These are phyloP conservation scores for Magnaporthales sp. DNA, from an alignment of 2,329 filamentous ascomycete genomes.

Conservation along the genomic window DNA sequence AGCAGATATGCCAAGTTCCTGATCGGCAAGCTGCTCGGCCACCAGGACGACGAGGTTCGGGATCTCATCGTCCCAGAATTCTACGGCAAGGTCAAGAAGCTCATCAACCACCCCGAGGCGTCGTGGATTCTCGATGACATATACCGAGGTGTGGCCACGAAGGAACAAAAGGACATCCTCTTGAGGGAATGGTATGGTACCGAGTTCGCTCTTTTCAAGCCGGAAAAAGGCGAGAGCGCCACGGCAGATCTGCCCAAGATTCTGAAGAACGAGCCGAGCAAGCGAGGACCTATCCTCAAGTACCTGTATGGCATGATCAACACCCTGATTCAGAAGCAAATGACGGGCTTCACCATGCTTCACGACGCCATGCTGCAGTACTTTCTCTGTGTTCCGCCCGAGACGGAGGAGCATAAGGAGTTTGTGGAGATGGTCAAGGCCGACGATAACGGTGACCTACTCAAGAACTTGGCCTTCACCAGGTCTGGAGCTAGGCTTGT, in stretches of 20 bases:
- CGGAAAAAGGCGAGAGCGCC: constrained; percentile 23
- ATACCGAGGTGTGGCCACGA: constrained; percentile 80
- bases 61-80: constrained; percentile 90
- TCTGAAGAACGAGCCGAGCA: constrained; percentile 69
- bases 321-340: constrained; percentile 87
- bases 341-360: constrained; percentile 93
- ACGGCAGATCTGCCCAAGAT: constrained; percentile 66
- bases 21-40: constrained; percentile 90
- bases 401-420: constrained; percentile 73
- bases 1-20: constrained; percentile 97
- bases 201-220: constrained; percentile 70
- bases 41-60: constrained; percentile 78
- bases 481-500: constrained; percentile 77
- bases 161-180: constrained; percentile 75
- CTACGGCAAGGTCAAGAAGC: constrained; percentile 81
- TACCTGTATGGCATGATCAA: constrained; percentile 83
- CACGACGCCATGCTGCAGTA: constrained; percentile 99
- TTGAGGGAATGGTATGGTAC: constrained; percentile 94
- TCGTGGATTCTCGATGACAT: constrained; percentile 98
- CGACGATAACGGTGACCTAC: constrained; percentile 80
- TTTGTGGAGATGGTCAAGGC: constrained; percentile 87
- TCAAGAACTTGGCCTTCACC: constrained; percentile 96
- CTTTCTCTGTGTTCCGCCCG: constrained; percentile 69
- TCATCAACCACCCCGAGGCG: constrained; percentile 94
- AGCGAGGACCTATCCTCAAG: constrained; percentile 79